These are phyloP conservation scores for Salix udensis DNA, from an alignment of 345 rosid genomes.

Conservation along the genomic window DNA sequence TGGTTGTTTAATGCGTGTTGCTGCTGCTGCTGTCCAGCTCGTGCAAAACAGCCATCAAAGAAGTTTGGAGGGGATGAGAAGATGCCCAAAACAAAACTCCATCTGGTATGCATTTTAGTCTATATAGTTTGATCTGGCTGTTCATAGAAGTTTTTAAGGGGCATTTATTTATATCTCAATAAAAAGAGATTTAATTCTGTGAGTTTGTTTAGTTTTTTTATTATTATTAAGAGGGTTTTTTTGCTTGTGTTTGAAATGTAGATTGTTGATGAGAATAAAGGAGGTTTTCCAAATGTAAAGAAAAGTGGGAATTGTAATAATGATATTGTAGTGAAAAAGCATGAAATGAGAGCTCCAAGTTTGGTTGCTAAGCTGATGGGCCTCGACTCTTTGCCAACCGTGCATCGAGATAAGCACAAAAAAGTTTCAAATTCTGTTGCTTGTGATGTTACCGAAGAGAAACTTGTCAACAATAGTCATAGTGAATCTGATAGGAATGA, in stretches of 20 bases:
- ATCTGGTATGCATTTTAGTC: constrained; percentile 42
- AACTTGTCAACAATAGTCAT: constrained; percentile 3
- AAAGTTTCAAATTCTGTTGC: constrained; percentile 31
- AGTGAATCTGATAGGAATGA: constrained; percentile 26
- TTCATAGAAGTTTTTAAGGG: neutral
- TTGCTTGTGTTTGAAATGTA: constrained; percentile 25
- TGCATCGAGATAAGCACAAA: constrained; percentile 50
- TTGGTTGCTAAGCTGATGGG: constrained; percentile 98
- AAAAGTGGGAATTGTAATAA: constrained; percentile 33
- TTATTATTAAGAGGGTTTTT: neutral
- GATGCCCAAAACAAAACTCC: constrained; percentile 73
- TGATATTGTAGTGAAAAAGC: constrained; percentile 35
- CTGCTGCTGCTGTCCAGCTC: constrained; percentile 31
- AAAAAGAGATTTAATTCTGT: neutral
- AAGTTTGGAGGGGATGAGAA: constrained; percentile 76
- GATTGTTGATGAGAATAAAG: constrained; percentile 83
- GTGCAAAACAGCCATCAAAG: constrained; percentile 53
- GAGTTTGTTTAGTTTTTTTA: neutral
- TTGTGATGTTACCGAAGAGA: constrained; percentile 28
- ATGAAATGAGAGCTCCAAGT: constrained; percentile 67
- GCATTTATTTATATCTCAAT: neutral
- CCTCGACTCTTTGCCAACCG: constrained; percentile 76
- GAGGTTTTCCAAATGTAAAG: constrained; percentile 56
- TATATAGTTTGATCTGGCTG: neutral
- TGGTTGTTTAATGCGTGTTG: neutral